Evolutionary conservation across 2,329 filamentous ascomycete species (phyloP), one percentile per base, ranked within the genome.

Genomic region (Neopestalotiopsis sp.): DNA sequence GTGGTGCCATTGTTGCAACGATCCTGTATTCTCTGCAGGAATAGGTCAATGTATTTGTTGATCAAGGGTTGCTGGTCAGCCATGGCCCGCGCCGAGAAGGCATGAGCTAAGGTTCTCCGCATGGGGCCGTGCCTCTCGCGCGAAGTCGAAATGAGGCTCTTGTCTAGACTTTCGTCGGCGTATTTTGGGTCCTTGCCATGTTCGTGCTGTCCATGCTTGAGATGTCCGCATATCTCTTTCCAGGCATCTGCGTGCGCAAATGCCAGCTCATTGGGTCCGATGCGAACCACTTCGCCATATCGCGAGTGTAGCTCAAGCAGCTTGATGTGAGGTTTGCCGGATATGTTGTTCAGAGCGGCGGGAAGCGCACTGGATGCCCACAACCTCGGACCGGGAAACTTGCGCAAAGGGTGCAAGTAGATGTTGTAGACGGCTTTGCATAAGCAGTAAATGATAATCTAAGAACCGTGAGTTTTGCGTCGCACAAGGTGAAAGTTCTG

Each of bases 11-110:
- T 66, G 13, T 63, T 20, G 40, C 70, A 73, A n/a, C 73, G 67
- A 67, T 73, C 68, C 65, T 61, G 67, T 67, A 77, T 42, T 63
- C 70, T 58, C 65, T 70, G 42, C 17, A 77, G 67, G 53, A 80
- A 68, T 45, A 77, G 66, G 57, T 79, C 72, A 24, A 79, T 71
- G 62, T 80, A 78, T 30, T 70, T 70, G 20, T 67, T 68, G 61
- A 81, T 77, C 38, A 79, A 70, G 13, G 74, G 75, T 69, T 80
- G 76, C 71, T 81, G 79, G 65, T 77, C 78, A 24, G 76, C 72
- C 76, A 81, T 74, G 67, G 77, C 70, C 66, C 74, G 66, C 62
- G 78, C 73, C 64, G 73, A 72, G 70, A 81, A 81, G 20, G 76
- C 79, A 63, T 78, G 76, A 1, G 76, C 73, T 66, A 81, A 72